These are phyloP conservation scores for Cyclocybe aegerita DNA, from an alignment of 768 basidiomycete genomes.

Conservation along the genomic window DNA sequence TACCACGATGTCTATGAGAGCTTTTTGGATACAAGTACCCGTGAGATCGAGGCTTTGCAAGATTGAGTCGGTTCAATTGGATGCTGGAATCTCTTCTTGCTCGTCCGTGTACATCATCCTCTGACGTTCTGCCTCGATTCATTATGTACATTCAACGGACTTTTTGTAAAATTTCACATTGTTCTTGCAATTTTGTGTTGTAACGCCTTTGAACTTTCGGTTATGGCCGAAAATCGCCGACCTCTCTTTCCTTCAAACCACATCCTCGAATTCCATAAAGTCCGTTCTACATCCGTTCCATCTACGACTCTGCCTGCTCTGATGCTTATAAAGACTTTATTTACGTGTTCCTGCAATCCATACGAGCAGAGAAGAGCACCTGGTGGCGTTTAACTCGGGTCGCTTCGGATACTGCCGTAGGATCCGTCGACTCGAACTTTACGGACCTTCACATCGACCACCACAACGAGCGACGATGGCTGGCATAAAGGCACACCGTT, in stretches of 20 bases:
- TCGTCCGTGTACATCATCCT: too few relatives aligned
- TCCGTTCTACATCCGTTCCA: constrained; percentile 13
- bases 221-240: constrained; percentile 10
- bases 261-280: constrained; percentile 8
- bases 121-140: too few relatives aligned
- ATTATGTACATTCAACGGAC: too few relatives aligned
- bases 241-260: background rate
- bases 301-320: background rate
- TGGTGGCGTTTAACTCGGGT: background rate
- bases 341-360: too few relatives aligned
- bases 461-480: background rate
- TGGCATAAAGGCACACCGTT: constrained; percentile 6
- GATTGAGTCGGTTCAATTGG: constrained; percentile 38
- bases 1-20: constrained; percentile 62
- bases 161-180: too few relatives aligned
- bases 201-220: background rate
- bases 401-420: too few relatives aligned
- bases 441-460: background rate
- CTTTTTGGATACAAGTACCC: constrained; percentile 54
- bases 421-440: too few relatives aligned
- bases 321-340: background rate
- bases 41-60: constrained; percentile 65
- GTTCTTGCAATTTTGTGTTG: too few relatives aligned
- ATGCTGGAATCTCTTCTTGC: too few relatives aligned
- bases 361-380: too few relatives aligned